Percentiles rank a stretch among this genome's conserved stretches.
Evolutionary conservation across 2,329 filamentous ascomycete species (phyloP).

Genomic region (Coniochaeta sp.): DNA sequence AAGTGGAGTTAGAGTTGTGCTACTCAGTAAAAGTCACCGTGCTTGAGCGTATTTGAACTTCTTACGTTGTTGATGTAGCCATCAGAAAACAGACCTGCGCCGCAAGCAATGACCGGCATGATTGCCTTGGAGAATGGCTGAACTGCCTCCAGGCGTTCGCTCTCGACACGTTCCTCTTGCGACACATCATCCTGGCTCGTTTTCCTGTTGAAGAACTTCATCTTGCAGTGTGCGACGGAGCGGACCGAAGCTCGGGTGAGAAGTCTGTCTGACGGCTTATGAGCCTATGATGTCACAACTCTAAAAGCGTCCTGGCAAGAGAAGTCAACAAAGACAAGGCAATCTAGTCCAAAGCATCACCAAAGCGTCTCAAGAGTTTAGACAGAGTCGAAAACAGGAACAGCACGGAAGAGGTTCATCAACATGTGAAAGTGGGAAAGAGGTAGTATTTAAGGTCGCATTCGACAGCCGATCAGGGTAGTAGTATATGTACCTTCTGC

Average conservation of each 20-base stretch:
- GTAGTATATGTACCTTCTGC: background rate
- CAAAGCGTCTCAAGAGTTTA: background rate
- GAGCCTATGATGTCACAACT: background rate
- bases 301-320: background rate
- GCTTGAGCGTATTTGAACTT: background rate
- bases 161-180: background rate
- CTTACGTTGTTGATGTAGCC: slow-evolving; percentile 82
- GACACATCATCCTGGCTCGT: background rate
- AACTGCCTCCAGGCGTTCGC: background rate
- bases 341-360: background rate
- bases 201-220: slow-evolving; percentile 2
- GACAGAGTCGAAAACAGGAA: background rate
- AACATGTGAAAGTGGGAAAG: background rate
- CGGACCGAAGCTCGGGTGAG: background rate
- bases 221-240: background rate
- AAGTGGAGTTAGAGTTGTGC: background rate
- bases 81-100: slow-evolving; percentile 83
- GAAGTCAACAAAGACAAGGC: background rate
- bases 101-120: slow-evolving; percentile 76
- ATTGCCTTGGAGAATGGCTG: slow-evolving; percentile 16
- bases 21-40: background rate
- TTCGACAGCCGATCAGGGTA: too few species aligned
- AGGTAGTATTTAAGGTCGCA: slow-evolving; percentile 1
- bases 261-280: background rate
- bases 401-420: background rate